A percentile compares a stretch with the other conserved stretches of the same genome.
phyloP scores from a whole-genome alignment of 768 basidiomycete genomes.

The Pleurotus sapidus region DNA sequence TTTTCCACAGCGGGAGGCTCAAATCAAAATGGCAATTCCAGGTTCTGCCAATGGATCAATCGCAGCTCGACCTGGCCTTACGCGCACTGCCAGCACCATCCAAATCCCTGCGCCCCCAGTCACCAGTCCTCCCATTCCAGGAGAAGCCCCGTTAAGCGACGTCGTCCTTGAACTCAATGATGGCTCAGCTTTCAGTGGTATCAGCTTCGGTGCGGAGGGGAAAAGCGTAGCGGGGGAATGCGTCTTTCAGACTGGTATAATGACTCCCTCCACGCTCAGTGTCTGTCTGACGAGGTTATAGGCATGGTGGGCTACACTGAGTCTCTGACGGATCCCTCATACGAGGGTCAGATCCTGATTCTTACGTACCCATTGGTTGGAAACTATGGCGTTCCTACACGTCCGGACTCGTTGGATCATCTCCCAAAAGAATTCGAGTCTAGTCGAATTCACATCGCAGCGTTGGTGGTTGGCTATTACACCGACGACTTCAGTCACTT shows the following conservation, averaged over 20 bases:
- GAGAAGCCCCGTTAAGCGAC: slow-evolving; percentile 36
- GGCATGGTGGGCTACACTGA: slow-evolving; percentile 99
- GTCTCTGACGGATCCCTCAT: slow-evolving; percentile 97
- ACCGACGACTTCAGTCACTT: slow-evolving; percentile 94
- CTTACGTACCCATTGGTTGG: slow-evolving; percentile 96
- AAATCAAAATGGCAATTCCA: background rate
- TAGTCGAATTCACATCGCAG: slow-evolving; percentile 89
- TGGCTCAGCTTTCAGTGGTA: slow-evolving; percentile 83
- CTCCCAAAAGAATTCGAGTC: slow-evolving; percentile 88
- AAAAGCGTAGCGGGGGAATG: slow-evolving; percentile 97
- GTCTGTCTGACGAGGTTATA: slow-evolving; percentile 27
- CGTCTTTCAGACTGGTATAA: slow-evolving; percentile 97
- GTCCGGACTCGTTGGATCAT: slow-evolving; percentile 43
- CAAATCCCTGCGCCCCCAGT: slow-evolving; percentile 12
- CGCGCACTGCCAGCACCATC: slow-evolving; percentile 2
- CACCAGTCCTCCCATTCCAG: slow-evolving; percentile 30
- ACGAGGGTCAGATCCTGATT: slow-evolving; percentile 96
- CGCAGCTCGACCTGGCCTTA: background rate
- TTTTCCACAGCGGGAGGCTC: slow-evolving; percentile 3
- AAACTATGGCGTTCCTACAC: slow-evolving; percentile 93
- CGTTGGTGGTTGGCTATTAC: slow-evolving; percentile 90
- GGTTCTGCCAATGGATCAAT: background rate
- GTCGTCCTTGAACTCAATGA: slow-evolving; percentile 88
- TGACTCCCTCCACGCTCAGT: slow-evolving; percentile 9
- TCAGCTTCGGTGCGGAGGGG: slow-evolving; percentile 89